Percentiles rank a stretch among this genome's conserved stretches.
phyloP scores from a whole-genome alignment of 768 basidiomycete genomes.

The Termitomyces sp. region DNA sequence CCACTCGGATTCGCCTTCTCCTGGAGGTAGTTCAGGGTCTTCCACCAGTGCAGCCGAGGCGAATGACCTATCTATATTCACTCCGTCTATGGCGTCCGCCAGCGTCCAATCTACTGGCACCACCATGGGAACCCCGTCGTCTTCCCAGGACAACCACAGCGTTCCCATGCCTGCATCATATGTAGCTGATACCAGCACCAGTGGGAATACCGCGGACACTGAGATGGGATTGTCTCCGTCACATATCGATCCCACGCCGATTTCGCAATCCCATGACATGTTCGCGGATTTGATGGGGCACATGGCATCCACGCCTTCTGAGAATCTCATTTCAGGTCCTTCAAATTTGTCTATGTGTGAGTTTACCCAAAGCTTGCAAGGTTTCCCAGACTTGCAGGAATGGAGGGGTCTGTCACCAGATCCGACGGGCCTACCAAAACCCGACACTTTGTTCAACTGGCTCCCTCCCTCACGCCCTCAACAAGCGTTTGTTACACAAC shows the following conservation, averaged over 20 bases:
- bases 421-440: slow-evolving; percentile 13
- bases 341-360: not conserved
- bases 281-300: not conserved
- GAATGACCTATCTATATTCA: not conserved
- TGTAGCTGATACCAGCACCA: not conserved
- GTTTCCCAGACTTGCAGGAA: slow-evolving; percentile 1
- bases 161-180: not conserved
- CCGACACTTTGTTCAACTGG: slow-evolving; percentile 19
- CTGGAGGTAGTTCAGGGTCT: slow-evolving; percentile 9
- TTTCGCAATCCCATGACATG: not conserved
- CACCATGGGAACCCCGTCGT: slow-evolving; percentile 15
- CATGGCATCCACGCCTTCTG: slow-evolving; percentile 13
- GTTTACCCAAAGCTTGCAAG: not conserved
- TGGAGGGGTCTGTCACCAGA: slow-evolving; percentile 4
- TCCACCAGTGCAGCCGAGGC: not conserved
- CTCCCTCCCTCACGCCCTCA: slow-evolving; percentile 3
- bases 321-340: not conserved
- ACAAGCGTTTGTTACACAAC: not conserved
- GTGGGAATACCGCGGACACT: not conserved
- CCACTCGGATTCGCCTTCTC: slow-evolving; percentile 13
- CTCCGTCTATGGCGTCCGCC: not conserved
- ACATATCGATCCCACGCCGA: not conserved
- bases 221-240: not conserved
- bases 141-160: not conserved
- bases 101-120: slow-evolving; percentile 20